Evolutionary conservation across 2,329 filamentous ascomycete genomes (phyloP).

Genomic region (Microdochium bolleyi): DNA sequence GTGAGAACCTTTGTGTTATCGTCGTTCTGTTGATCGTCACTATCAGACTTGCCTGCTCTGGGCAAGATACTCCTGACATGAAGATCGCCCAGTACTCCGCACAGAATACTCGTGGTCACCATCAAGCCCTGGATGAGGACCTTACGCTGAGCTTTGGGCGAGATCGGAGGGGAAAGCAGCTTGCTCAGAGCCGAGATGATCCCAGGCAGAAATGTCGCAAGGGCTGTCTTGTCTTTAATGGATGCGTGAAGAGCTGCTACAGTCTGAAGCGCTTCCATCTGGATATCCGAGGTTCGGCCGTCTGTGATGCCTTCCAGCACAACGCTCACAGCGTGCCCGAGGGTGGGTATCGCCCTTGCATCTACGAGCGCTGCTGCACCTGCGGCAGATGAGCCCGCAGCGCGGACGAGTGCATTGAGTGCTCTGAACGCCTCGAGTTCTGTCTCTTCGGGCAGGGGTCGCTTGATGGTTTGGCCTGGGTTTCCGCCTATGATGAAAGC

Average conservation of each 20-base stretch:
- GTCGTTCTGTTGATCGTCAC: slow-evolving; percentile 4
- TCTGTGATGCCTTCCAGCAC: slow-evolving; percentile 67
- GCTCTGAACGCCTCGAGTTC: slow-evolving; percentile 63
- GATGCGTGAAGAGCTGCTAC: slow-evolving; percentile 54
- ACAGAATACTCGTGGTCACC: slow-evolving; percentile 46
- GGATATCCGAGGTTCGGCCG: slow-evolving; percentile 58
- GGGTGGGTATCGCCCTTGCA: slow-evolving; percentile 59
- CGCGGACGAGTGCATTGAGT: slow-evolving; percentile 56
- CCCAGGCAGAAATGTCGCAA: slow-evolving; percentile 82
- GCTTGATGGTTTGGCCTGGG: slow-evolving; percentile 43
- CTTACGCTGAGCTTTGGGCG: slow-evolving; percentile 43
- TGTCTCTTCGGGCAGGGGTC: slow-evolving; percentile 62
- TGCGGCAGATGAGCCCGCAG: slow-evolving; percentile 41
- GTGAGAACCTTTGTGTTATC: slow-evolving; percentile 32
- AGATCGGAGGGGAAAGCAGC: slow-evolving; percentile 60
- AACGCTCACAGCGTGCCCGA: slow-evolving; percentile 77
- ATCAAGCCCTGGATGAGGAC: slow-evolving; percentile 58
- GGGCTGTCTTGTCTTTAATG: slow-evolving; percentile 63
- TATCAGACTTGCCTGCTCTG: slow-evolving; percentile 17
- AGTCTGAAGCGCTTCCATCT: slow-evolving; percentile 59
- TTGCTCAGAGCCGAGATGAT: slow-evolving; percentile 77
- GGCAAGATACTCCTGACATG: slow-evolving; percentile 38
- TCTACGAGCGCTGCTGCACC: slow-evolving; percentile 43
- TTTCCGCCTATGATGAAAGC: slow-evolving; percentile 73
- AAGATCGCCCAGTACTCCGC: slow-evolving; percentile 49